These are phyloP conservation scores for Paramyrothecium sp. DNA, from an alignment of 2,329 filamentous ascomycete species.

Conservation along the genomic window DNA sequence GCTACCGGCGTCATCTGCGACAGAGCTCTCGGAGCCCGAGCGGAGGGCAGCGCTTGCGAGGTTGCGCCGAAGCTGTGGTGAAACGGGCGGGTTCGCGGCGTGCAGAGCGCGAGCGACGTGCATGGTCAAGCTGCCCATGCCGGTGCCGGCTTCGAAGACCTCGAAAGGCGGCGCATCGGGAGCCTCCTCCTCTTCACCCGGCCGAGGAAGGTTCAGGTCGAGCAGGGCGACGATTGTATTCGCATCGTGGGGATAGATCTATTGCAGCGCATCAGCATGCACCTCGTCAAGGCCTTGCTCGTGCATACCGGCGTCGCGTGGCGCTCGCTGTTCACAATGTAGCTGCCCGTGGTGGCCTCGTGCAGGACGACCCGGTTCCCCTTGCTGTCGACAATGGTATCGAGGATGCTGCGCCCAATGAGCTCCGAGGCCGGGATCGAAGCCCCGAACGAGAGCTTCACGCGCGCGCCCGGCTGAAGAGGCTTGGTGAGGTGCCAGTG, in stretches of 20 bases:
- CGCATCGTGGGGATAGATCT: constrained; percentile 69
- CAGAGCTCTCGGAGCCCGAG: constrained; percentile 1
- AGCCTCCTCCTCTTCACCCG: constrained; percentile 28
- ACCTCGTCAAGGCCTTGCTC: not conserved
- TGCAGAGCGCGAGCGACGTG: constrained; percentile 75
- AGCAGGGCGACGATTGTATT: constrained; percentile 73
- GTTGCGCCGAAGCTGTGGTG: constrained; percentile 38
- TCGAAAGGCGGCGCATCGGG: constrained; percentile 54
- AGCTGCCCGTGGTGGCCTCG: constrained; percentile 70
- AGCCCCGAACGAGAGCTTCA: constrained; percentile 43
- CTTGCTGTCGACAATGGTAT: constrained; percentile 53
- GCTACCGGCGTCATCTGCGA: not conserved
- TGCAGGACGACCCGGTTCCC: constrained; percentile 54
- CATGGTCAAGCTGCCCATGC: constrained; percentile 77
- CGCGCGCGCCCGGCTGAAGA: constrained; percentile 24
- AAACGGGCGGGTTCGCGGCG: constrained; percentile 60
- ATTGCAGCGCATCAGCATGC: not conserved
- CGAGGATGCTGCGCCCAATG: constrained; percentile 61
- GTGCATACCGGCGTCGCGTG: constrained; percentile 63
- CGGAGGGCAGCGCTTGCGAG: not conserved
- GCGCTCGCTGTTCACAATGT: constrained; percentile 65
- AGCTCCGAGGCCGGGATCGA: constrained; percentile 51
- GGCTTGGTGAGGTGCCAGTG: constrained; percentile 38
- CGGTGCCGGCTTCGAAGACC: constrained; percentile 81
- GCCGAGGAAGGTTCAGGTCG: constrained; percentile 63